phyloP scores from a whole-genome alignment of 129 eudicot genomes.

The Helichrysum umbraculigerum region DNA sequence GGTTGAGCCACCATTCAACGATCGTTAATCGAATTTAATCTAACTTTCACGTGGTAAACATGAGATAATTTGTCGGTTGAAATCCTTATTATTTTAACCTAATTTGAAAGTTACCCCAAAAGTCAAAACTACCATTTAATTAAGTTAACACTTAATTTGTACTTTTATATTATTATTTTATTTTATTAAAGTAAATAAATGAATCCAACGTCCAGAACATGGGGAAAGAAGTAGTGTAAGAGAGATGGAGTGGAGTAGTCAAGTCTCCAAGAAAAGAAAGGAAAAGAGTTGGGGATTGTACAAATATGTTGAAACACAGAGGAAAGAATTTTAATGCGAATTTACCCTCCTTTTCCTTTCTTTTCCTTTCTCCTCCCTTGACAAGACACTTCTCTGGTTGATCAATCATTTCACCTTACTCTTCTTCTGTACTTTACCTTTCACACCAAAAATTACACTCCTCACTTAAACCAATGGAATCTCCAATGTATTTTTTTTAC shows the following conservation, averaged over 20 bases:
- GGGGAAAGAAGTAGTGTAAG: constrained; percentile 8
- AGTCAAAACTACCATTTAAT: no score
- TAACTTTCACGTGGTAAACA: no score
- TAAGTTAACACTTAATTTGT: no score
- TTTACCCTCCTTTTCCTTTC: background rate
- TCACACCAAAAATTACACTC: background rate
- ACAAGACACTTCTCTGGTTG: constrained; percentile 38
- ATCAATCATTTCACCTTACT: constrained; percentile 36
- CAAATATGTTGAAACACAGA: constrained; percentile 36
- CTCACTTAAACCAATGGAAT: constrained; percentile 10
- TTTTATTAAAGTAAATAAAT: no score
- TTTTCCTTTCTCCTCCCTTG: no score
- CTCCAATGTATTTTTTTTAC: background rate
- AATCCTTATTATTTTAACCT: no score
- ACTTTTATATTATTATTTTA: no score
- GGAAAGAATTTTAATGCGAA: constrained; percentile 32
- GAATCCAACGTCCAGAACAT: background rate
- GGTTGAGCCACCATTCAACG: no score
- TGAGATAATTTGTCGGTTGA: no score
- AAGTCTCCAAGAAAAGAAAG: constrained; percentile 41
- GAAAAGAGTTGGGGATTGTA: constrained; percentile 18
- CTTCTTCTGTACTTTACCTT: constrained; percentile 20
- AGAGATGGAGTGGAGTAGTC: constrained; percentile 22
- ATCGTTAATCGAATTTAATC: no score
- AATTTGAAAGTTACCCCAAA: no score